These are phyloP conservation scores for Phytophthora ramorum DNA, from an alignment of 352 stramenopile genomes.

Conservation along the genomic window DNA sequence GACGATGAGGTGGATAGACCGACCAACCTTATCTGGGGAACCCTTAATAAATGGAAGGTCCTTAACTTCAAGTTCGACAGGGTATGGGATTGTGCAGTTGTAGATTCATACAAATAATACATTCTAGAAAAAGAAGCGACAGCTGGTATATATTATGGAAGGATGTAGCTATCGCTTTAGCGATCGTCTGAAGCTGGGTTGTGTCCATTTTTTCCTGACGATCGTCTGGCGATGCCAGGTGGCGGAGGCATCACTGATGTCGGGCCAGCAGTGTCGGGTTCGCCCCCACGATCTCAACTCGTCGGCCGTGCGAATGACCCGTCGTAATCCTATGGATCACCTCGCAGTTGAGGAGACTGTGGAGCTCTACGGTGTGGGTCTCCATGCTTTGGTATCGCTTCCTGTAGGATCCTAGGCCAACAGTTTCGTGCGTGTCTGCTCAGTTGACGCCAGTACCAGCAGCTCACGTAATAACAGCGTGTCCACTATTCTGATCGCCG, in stretches of 20 bases:
- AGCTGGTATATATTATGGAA: neutral
- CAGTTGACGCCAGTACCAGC: conserved; percentile 8
- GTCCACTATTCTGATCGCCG: conserved; percentile 1
- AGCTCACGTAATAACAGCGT: neutral
- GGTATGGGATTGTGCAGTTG: neutral
- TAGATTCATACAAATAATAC: neutral
- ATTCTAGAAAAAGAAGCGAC: neutral
- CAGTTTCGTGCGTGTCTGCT: conserved; percentile 7
- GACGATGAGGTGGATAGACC: conserved; percentile 12
- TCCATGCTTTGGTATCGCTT: neutral
- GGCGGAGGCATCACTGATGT: neutral
- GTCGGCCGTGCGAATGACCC: neutral
- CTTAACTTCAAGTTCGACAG: neutral
- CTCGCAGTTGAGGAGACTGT: neutral
- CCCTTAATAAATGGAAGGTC: neutral
- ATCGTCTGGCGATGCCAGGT: neutral
- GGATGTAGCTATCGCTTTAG: neutral
- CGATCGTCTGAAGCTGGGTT: neutral
- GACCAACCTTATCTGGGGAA: neutral
- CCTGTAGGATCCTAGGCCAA: conserved; percentile 5
- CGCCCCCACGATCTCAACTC: neutral
- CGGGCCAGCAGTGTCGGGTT: neutral
- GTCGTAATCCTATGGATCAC: neutral
- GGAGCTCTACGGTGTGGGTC: neutral
- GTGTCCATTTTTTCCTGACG: neutral